A percentile compares a stretch with the other conserved stretches of the same genome.
Conservation (phyloP, 345 rosid species). For the Firmiana major region DNA sequence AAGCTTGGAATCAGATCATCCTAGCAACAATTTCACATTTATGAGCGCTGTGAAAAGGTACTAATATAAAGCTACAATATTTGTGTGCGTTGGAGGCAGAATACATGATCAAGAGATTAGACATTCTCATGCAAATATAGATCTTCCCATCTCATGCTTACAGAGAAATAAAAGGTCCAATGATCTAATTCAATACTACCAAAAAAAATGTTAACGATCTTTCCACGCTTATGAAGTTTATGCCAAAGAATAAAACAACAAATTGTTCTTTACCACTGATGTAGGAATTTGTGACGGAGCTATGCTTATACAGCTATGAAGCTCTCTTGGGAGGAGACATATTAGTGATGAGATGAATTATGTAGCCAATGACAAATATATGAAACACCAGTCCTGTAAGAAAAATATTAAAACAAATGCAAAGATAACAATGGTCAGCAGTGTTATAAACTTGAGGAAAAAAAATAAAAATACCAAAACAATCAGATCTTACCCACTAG, state of each 20-base stretch:
- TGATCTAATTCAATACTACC: too few relatives aligned
- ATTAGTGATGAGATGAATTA: conserved; percentile 10
- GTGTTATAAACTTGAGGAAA: neutral
- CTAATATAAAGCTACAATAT: too few relatives aligned
- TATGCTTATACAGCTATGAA: neutral
- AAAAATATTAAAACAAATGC: neutral
- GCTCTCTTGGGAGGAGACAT: conserved; percentile 17
- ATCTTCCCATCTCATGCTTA: neutral
- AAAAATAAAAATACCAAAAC: neutral
- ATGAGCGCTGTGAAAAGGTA: neutral
- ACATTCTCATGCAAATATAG: neutral
- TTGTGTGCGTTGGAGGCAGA: neutral
- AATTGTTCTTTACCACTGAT: neutral
- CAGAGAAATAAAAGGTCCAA: neutral
- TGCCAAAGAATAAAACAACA: neutral
- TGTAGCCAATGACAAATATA: conserved; percentile 2
- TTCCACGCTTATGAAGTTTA: neutral
- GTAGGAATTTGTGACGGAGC: neutral
- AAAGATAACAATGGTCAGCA: neutral
- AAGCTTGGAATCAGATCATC: too few relatives aligned
- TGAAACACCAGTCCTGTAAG: conserved; percentile 15
- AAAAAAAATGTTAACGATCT: neutral
- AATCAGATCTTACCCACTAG: neutral
- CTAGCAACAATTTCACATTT: neutral
- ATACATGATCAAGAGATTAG: neutral